These are phyloP conservation scores for Helotiales sp. DNA, from an alignment of 2,329 filamentous ascomycete species.

Conservation along the genomic window DNA sequence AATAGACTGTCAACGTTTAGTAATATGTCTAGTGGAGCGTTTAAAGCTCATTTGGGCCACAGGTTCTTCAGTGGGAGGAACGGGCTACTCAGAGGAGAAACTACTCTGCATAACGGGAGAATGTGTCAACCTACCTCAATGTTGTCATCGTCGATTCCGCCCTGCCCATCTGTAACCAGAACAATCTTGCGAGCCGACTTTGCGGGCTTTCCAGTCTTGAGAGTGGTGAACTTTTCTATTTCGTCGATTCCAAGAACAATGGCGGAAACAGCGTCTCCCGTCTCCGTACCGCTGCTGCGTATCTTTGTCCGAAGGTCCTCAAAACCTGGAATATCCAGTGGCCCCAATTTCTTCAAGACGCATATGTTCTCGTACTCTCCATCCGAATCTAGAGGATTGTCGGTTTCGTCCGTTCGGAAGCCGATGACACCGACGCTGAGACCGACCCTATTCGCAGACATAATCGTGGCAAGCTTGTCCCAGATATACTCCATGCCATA, in stretches of 20 bases:
- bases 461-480: conserved; percentile 84
- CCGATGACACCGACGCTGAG: conserved; percentile 80
- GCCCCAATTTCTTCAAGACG: conserved; percentile 71
- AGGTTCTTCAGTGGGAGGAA: not conserved
- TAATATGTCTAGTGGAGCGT: not conserved
- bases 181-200: conserved; percentile 83
- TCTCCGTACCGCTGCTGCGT: conserved; percentile 67
- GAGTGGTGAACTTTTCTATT: conserved; percentile 80
- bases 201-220: conserved; percentile 53
- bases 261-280: conserved; percentile 86
- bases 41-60: not conserved
- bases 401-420: conserved; percentile 77
- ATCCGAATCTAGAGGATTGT: conserved; percentile 66
- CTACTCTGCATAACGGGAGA: not conserved
- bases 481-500: conserved; percentile 92
- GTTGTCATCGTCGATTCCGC: conserved; percentile 73
- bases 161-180: conserved; percentile 82
- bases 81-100: not conserved
- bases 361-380: conserved; percentile 82
- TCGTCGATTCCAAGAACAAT: conserved; percentile 85
- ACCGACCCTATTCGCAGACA: conserved; percentile 71
- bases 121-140: conserved; percentile 49
- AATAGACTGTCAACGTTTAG: conserved; percentile 58
- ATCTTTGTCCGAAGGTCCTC: conserved; percentile 67
- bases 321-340: conserved; percentile 70